phyloP scores from a whole-genome alignment of 148 eudicot species.

The Silene uniflora region DNA sequence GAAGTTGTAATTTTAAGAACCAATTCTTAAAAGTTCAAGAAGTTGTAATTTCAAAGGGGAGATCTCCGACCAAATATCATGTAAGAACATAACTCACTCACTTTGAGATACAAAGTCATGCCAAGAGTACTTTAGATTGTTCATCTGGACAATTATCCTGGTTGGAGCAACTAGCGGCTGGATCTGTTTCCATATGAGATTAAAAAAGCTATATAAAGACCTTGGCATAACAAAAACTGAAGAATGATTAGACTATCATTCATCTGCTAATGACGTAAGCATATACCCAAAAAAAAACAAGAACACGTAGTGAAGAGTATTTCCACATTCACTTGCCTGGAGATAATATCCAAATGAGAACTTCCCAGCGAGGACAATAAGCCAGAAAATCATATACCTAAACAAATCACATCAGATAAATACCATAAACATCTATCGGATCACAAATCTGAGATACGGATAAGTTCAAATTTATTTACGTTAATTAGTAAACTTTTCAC shows the following conservation, averaged over 20 bases:
- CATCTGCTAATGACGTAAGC: too few species aligned
- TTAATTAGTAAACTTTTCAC: background rate
- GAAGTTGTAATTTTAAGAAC: too few species aligned
- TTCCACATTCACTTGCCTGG: slow-evolving; percentile 53
- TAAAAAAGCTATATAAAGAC: background rate
- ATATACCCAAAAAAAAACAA: too few species aligned
- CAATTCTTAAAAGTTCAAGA: too few species aligned
- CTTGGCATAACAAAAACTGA: background rate
- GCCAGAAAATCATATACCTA: slow-evolving; percentile 89
- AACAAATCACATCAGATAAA: slow-evolving; percentile 19
- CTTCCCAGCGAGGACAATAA: slow-evolving; percentile 70
- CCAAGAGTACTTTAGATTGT: slow-evolving; percentile 63
- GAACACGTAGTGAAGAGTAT: too few species aligned
- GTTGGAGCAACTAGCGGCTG: slow-evolving; percentile 82
- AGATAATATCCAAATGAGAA: slow-evolving; percentile 81
- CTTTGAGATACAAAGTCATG: slow-evolving; percentile 88
- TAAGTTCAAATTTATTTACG: too few species aligned
- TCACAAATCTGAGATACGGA: background rate
- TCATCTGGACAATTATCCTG: slow-evolving; percentile 39
- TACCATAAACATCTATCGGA: background rate
- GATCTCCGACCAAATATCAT: background rate
- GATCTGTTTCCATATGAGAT: slow-evolving; percentile 43
- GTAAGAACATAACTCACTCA: slow-evolving; percentile 34
- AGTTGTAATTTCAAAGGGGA: background rate
- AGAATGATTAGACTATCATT: too few species aligned